A percentile compares a stretch with the other conserved stretches of the same genome.
These are phyloP conservation scores for Periconia sp. DNA, from an alignment of 2,329 filamentous ascomycete species.

Conservation along the genomic window DNA sequence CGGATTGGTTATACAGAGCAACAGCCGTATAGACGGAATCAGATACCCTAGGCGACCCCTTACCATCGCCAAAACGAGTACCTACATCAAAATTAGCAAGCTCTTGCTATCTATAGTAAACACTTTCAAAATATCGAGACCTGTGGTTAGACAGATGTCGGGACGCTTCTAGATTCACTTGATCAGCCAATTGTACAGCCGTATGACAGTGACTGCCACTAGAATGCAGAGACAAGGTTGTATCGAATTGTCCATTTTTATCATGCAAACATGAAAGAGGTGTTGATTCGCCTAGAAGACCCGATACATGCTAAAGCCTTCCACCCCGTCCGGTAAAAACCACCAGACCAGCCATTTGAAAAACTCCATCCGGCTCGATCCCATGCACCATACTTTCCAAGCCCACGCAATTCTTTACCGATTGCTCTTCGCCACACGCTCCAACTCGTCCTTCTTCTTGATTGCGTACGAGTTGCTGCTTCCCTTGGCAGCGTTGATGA, in stretches of 20 bases:
- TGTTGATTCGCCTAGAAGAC: slow-evolving; percentile 47
- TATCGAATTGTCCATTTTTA: slow-evolving; percentile 44
- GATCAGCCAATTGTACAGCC: no score
- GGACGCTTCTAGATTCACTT: no score
- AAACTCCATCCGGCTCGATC: slow-evolving; percentile 42
- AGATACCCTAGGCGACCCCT: slow-evolving; percentile 2
- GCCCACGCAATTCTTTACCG: slow-evolving; percentile 72
- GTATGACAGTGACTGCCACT: no score
- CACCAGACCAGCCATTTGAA: slow-evolving; percentile 38
- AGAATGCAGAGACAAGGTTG: no score
- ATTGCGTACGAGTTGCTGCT: slow-evolving; percentile 99
- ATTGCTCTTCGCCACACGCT: slow-evolving; percentile 99
- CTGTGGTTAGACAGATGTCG: no score
- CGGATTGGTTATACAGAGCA: no score
- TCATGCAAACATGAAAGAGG: slow-evolving; percentile 49
- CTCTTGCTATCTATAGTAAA: no score
- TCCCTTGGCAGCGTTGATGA: slow-evolving; percentile 99
- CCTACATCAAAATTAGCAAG: no score
- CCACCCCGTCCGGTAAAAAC: slow-evolving; percentile 32
- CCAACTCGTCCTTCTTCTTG: slow-evolving; percentile 99
- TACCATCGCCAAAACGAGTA: no score
- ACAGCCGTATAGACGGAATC: neutral
- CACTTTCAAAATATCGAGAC: no score
- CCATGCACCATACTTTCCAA: slow-evolving; percentile 20
- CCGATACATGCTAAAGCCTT: slow-evolving; percentile 45